These are phyloP conservation scores for Fibroporia radiculosa DNA, from an alignment of 768 basidiomycete species.

Conservation along the genomic window DNA sequence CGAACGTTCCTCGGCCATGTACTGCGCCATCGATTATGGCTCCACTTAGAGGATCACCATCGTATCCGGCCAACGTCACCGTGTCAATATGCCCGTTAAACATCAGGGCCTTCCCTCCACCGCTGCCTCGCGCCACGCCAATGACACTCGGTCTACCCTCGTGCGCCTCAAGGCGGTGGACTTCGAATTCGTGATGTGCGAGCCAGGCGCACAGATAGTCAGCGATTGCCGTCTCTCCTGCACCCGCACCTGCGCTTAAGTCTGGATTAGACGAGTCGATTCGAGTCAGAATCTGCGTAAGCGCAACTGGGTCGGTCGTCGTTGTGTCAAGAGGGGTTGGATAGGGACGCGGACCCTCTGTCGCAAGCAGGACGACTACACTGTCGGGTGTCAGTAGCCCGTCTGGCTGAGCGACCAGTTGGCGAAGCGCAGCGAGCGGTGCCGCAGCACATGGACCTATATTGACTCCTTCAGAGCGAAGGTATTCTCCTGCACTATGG, in stretches of 20 bases:
- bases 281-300: slow-evolving; percentile 5
- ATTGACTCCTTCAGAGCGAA: not conserved
- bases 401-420: not conserved
- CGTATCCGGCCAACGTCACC: slow-evolving; percentile 4
- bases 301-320: slow-evolving; percentile 3
- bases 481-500: not conserved
- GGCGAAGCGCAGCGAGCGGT: slow-evolving; percentile 1
- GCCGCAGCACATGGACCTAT: slow-evolving; percentile 3
- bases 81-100: slow-evolving; percentile 6
- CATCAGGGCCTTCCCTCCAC: slow-evolving; percentile 1
- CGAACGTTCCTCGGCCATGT: slow-evolving; percentile 4
- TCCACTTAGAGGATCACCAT: slow-evolving; percentile 2
- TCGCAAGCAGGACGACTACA: slow-evolving; percentile 3
- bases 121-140: not conserved
- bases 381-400: not conserved
- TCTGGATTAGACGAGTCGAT: slow-evolving; percentile 5
- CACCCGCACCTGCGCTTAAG: slow-evolving; percentile 1
- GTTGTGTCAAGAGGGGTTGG: not conserved
- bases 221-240: slow-evolving; percentile 2
- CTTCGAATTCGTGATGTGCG: slow-evolving; percentile 1
- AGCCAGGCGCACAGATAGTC: slow-evolving; percentile 4
- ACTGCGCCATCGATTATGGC: not conserved
- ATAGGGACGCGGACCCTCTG: slow-evolving; percentile 2
- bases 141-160: not conserved
- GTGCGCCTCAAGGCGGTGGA: slow-evolving; percentile 2